phyloP scores from a whole-genome alignment of 2,329 filamentous ascomycete species.

The Aureobasidium sp. region DNA sequence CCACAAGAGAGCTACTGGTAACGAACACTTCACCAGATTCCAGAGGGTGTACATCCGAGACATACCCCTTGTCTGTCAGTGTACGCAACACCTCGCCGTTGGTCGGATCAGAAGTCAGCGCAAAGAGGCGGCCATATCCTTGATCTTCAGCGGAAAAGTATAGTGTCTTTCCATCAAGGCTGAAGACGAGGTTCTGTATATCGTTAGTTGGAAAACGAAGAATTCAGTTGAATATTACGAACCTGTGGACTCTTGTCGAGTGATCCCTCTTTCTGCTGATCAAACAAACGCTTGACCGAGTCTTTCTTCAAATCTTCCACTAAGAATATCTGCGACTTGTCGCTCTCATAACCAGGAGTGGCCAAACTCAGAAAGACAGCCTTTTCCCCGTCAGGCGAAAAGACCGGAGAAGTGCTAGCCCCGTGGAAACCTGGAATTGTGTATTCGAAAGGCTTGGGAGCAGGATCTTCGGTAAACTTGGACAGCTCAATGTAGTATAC shows the following conservation, averaged over 20 bases:
- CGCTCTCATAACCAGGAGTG: constrained; percentile 69
- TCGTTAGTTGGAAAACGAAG: neutral
- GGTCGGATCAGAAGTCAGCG: constrained; percentile 42
- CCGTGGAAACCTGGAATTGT: constrained; percentile 55
- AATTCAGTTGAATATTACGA: constrained; percentile 22
- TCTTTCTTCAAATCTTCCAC: constrained; percentile 53
- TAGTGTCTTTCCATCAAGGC: constrained; percentile 51
- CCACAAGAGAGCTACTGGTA: constrained; percentile 60
- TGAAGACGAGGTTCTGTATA: constrained; percentile 39
- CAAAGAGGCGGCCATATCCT: constrained; percentile 57
- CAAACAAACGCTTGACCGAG: constrained; percentile 52
- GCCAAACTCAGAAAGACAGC: constrained; percentile 77
- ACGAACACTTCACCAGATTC: constrained; percentile 52
- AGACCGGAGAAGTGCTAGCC: constrained; percentile 60
- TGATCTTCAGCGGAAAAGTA: constrained; percentile 68
- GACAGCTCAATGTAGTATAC: constrained; percentile 65
- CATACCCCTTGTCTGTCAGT: constrained; percentile 49
- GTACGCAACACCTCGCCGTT: constrained; percentile 36
- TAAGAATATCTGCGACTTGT: constrained; percentile 63
- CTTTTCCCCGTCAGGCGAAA: constrained; percentile 64
- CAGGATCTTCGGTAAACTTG: constrained; percentile 50
- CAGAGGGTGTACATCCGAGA: constrained; percentile 49
- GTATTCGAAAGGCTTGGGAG: constrained; percentile 47
- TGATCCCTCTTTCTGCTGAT: constrained; percentile 51
- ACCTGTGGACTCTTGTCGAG: constrained; percentile 55